Evolutionary conservation across 106 monocot genomes (phyloP), one percentile per base, ranked within the genome.

Genomic region (Iris macrosiphon): DNA sequence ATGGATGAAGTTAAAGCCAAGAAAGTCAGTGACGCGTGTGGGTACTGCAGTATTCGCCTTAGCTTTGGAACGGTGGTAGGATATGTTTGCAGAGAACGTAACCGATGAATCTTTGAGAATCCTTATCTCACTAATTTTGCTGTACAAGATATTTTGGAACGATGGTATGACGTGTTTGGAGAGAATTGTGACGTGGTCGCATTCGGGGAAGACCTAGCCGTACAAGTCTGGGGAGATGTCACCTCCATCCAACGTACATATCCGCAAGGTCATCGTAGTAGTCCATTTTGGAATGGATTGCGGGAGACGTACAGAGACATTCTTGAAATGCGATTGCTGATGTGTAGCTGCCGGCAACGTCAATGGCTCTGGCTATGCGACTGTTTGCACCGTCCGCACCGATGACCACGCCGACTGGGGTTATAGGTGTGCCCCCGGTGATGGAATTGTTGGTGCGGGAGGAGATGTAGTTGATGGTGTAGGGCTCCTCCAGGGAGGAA

Each of bases 121-220:
- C n/a, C n/a, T n/a, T n/a, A n/a, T n/a, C n/a, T n/a, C n/a, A n/a
- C n/a, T n/a, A n/a, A n/a, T n/a, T n/a, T n/a, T n/a, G n/a, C n/a
- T n/a, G n/a, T n/a, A n/a, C n/a, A n/a, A n/a, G n/a, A n/a, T n/a
- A n/a, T n/a, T n/a, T n/a, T n/a, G n/a, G n/a, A n/a, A n/a, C n/a
- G n/a, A n/a, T n/a, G n/a, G n/a, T n/a, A n/a, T n/a, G n/a, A n/a
- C n/a, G n/a, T n/a, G n/a, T n/a, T n/a, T n/a, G n/a, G n/a, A n/a
- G n/a, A n/a, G n/a, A n/a, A 93, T 84, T 15, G 93, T 88, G 18
- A 93, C 93, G 63, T 93, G 93, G 57, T 93, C 88, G 84, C 93
- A 93, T 33, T 93, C 84, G 33, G 93, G 93, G 75, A 93, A 93
- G 7, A 92, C 92, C 92, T 87, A 92, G 33, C 68, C 93, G 78